Percentiles rank a stretch among this genome's conserved stretches.
Conservation (phyloP, 305 asterid genomes). For the Fraxinus xanthoxyloides region DNA sequence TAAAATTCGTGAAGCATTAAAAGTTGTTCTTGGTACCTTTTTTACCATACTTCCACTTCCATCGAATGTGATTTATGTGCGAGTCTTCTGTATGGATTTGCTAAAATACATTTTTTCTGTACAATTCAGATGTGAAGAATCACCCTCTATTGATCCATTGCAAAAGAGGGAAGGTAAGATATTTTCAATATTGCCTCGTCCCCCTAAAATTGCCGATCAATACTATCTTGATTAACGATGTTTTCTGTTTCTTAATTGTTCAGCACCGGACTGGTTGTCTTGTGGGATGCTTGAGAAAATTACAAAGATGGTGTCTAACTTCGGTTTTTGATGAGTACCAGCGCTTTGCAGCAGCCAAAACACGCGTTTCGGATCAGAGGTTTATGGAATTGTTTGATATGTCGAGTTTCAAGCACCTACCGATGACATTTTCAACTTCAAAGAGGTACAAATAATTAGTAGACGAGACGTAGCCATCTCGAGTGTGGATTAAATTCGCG, state of each 20-base stretch:
- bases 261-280: constrained; percentile 74
- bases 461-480: background rate
- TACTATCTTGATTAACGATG: constrained; percentile 9
- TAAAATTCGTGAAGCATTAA: constrained; percentile 60
- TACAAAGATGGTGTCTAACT: constrained; percentile 61
- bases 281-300: constrained; percentile 65
- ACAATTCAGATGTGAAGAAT: constrained; percentile 54
- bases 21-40: constrained; percentile 49
- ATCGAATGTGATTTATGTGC: background rate
- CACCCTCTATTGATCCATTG: constrained; percentile 73
- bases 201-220: background rate
- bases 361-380: constrained; percentile 60
- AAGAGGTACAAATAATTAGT: constrained; percentile 33
- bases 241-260: constrained; percentile 3
- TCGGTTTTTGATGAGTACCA: constrained; percentile 67
- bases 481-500: background rate
- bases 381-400: constrained; percentile 61
- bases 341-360: constrained; percentile 60
- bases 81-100: constrained; percentile 5
- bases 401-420: constrained; percentile 37
- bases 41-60: background rate
- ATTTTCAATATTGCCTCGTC: constrained; percentile 4
- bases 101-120: background rate
- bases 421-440: constrained; percentile 33
- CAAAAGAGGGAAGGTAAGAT: constrained; percentile 68